Evolutionary conservation across 768 basidiomycete species (phyloP), one percentile per base, ranked within the genome.

Genomic region (Boletus bicolor): DNA sequence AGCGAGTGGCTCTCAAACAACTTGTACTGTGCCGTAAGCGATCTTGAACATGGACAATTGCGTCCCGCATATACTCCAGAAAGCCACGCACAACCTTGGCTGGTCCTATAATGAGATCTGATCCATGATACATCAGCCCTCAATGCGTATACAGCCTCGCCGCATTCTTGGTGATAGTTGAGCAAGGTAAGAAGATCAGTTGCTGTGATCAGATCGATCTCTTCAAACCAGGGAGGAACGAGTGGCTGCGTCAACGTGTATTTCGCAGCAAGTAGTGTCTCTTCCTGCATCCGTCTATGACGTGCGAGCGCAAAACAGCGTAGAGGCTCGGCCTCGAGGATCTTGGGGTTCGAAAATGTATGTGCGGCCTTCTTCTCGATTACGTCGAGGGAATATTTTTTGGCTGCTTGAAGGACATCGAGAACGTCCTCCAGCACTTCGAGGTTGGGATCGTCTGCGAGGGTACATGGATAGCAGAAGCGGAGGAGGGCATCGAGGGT

Each of bases 261-360:
- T n/a, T 50, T 65, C 2, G 72, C 70, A 12, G 73, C 70, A 2
- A 67, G 55, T 9, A 56, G 26, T 0, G 68, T 68, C 55, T 73
- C 64, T 2, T 64, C 55, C 32, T 43, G 49, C 36, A 71, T 47
- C 5, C 36, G 34, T 19, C 58, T 64, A 2, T 54, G 64, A 21
- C 53, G 54, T 2, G 72, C 69, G 7, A 75, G 60, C 0, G 70
- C 72, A 49, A 71, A 75, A 5, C 65, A 64, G 1, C 66, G 63
- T 5, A 75, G 32, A 3, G 74, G 58, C 3, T 65, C 63, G 0
- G n/a, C 54, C 0, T 68, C 51, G 7, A 67, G 43, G 10, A 67
- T 48, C 6, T 61, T 56, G 1, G 69, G 64, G 28, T 43, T 46
- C 4, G 55, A 46, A 17, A 75, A 45, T 26, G 56, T 53, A 2